Base-by-base conservation (phyloP, 192 early-diverging fungal species). In the Obelidium mucronatum region DNA sequence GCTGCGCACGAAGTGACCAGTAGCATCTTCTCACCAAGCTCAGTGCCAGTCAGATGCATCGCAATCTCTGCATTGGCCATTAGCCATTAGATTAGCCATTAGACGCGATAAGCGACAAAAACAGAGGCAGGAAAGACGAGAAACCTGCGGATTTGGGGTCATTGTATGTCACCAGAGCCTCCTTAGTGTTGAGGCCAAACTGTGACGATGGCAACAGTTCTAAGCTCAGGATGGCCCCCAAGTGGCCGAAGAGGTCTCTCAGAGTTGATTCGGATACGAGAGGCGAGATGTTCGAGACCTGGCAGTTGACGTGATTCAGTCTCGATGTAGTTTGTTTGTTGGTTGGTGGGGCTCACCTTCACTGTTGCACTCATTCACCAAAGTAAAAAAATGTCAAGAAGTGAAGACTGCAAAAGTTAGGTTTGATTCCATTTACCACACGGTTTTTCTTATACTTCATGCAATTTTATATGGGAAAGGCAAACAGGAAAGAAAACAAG, bases 221-320 rank as follows among this genome's bases (percentile, higher is more conserved):
- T 40, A 92, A 33, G 1, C 74, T 70, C 28, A 19, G 63, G 44
- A 93, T 76, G 2, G 78, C 65, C 30, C 92, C 92, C 4, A 94
- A 60, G 67, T 85, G 86, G 53, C 76, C 78, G 75, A 94, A 92
- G 33, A 94, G 76, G 30, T 80, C 60, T 15, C 73, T 66, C 35
- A 94, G 67, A 1, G 92, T 85, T 19, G 78, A 78, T 60, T 83
- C 80, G 56, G 79, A 83, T 33, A 92, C 92, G 28, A 87, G 81
- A 2, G 82, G 48, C 8, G 90, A 91, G 28, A 94, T 82, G 67
- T 93, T 92, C 33, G 90, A 70, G 19, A 91, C 92, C 83, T 91
- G 44, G 11, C 11, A 15, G 8, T 48, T 48, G 11, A 0, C 19
- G 44, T 48, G 44, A 48, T 6, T 48, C 44, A 48, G 44, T 48